phyloP scores from a whole-genome alignment of 2,329 filamentous ascomycete genomes.

The Calonectria pseudoreteaudii region DNA sequence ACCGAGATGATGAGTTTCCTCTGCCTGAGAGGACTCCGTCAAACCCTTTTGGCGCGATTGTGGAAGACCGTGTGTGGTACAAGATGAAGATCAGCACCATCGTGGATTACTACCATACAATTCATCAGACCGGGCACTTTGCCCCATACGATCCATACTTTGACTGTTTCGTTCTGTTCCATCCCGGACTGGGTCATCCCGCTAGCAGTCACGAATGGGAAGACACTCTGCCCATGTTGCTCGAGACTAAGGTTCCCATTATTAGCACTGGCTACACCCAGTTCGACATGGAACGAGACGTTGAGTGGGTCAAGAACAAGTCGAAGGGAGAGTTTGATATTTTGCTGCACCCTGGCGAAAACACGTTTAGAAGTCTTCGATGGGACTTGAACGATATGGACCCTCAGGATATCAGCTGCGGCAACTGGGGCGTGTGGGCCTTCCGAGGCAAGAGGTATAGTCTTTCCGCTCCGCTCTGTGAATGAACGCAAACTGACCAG shows the following conservation, averaged over 20 bases:
- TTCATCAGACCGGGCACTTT: slow-evolving; percentile 92
- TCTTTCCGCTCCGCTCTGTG: slow-evolving; percentile 41
- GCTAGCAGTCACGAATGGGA: slow-evolving; percentile 95
- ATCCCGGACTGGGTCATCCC: slow-evolving; percentile 94
- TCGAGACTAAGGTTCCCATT: slow-evolving; percentile 96
- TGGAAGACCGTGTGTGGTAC: slow-evolving; percentile 89
- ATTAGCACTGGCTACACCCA: slow-evolving; percentile 97
- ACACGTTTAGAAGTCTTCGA: slow-evolving; percentile 89
- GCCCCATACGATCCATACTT: slow-evolving; percentile 98
- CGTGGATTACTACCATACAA: slow-evolving; percentile 97
- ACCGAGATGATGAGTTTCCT: slow-evolving; percentile 92
- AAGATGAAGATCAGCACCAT: slow-evolving; percentile 97
- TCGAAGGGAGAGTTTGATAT: slow-evolving; percentile 93
- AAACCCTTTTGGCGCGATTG: slow-evolving; percentile 94
- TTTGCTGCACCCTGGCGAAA: slow-evolving; percentile 91
- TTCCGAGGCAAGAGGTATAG: slow-evolving; percentile 94
- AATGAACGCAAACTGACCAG: slow-evolving; percentile 1
- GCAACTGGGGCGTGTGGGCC: slow-evolving; percentile 97
- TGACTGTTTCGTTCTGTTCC: slow-evolving; percentile 96
- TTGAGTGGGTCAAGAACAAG: slow-evolving; percentile 88
- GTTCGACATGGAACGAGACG: slow-evolving; percentile 92
- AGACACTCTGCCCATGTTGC: slow-evolving; percentile 85
- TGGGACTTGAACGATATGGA: slow-evolving; percentile 98
- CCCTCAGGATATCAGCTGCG: slow-evolving; percentile 92
- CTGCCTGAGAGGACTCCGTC: slow-evolving; percentile 84